Evolutionary conservation across 1,284 basidiomycete genomes (phyloP), one percentile per base, ranked within the genome.

Genomic region (Peniophora sp.): DNA sequence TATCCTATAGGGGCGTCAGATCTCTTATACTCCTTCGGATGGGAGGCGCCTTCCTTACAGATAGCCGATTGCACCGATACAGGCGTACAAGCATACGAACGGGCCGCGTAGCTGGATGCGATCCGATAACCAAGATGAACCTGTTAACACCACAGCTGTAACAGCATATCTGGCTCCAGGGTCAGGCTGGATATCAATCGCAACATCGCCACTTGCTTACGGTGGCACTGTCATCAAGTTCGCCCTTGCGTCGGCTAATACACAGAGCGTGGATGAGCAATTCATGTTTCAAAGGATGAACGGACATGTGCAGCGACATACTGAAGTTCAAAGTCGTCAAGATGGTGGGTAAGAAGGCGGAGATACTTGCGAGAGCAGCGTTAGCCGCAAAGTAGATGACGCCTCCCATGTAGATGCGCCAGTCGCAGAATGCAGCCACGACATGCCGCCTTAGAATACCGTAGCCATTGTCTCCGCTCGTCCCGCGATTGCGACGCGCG

Each of bases 331-430:
- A 79, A 0, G 83, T 85, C 48, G 74, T 76, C 54, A 92, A 81
- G 59, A 92, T 91, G 0, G 90, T 93, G 0, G 91, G 91, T 22
- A 93, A 68, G 68, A 93, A 94, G 0, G 88, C 92, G 2, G 84
- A 83, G 43, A 89, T 84, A 2, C 84, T 85, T 9, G 87, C 86
- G 2, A 92, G 72, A 1, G 85, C 83, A 50, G 83, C 78, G 64
- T 94, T 94, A 53, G 88, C 71, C 23, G 85, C 88, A 55, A 88
- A 89, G 64, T 86, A 89, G 47, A 85, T 78, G n/a, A 81, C 67
- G 0, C 83, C 82, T 18, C 74, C 83, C 5, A 69, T 56, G 55
- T 85, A 86, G 17, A 85, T 70, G 81, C 83, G 80, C 81, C 83
- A 88, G 60, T 89, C 87, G 52, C 74, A 67, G 61, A 91, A 75